Evolutionary conservation across 768 basidiomycete genomes (phyloP), one percentile per base, ranked within the genome.

Genomic region (Pleurotus giganteus): DNA sequence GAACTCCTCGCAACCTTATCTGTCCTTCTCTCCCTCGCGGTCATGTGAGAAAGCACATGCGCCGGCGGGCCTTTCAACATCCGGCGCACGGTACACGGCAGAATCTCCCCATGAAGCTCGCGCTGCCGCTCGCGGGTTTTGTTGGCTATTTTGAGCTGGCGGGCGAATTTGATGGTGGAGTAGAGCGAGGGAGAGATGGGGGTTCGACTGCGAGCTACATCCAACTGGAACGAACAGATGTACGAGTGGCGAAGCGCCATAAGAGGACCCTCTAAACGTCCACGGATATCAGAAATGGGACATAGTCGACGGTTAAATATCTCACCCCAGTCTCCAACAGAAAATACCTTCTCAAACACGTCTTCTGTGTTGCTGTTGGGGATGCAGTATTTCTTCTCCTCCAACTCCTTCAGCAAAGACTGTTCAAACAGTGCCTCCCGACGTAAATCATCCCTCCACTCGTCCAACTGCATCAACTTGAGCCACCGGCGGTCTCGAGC

Each of bases 101-200:
- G 71, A 11, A 88, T 68, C 62, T 88, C 86, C 2, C 91, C 91
- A 0, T 74, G 74, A 1, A 79, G 74, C 62, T 91, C 86, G 0
- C 87, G 80, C 51, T 75, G 71, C 2, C 71, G 73, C 61, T 85
- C 84, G 4, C 76, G 74, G 2, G 85, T 86, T 68, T 86, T 86
- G 69, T 91, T 89, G 4, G 67, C 69, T 8, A 87, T 71, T 58
- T 81, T 85, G 58, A 81, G 80, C 13, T 74, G 71, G 1, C 86
- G 81, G 0, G 89, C 91, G 13, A 72, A 71, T 32, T 78, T 72
- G 42, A 87, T 73, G 31, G 66, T 63, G 23, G 69, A 71, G 13
- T 86, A 62, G 42, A 91, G 70, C 23, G 76, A 71, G 0, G 75
- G 75, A 0, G 85, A 66, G 37, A 76, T 80, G 0, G 81, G 75